These are phyloP conservation scores for Pichia insulana DNA, from an alignment of 805 yeast genomes.

Conservation along the genomic window DNA sequence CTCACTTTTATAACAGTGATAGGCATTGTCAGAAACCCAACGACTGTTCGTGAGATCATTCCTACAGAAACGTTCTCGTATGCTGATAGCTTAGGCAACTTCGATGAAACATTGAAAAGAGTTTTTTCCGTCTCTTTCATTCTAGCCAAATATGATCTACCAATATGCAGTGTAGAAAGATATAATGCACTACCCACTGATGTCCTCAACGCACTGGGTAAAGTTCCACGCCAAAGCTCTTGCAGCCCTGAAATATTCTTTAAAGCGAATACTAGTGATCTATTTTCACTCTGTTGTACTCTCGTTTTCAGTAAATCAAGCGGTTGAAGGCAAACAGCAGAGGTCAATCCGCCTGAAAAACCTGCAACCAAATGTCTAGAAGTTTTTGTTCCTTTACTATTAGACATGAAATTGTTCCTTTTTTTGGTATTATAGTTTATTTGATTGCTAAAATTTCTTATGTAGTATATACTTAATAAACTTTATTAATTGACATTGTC, in stretches of 20 bases:
- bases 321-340: slow-evolving; percentile 79
- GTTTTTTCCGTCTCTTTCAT: slow-evolving; percentile 10
- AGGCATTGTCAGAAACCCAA: slow-evolving; percentile 91
- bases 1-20: slow-evolving; percentile 84
- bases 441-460: too few relatives aligned
- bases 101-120: slow-evolving; percentile 24
- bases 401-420: background rate
- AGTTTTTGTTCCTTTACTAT: slow-evolving; percentile 14
- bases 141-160: slow-evolving; percentile 44
- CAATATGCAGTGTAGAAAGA: slow-evolving; percentile 57
- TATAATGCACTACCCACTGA: slow-evolving; percentile 88
- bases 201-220: slow-evolving; percentile 85
- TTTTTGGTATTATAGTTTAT: background rate
- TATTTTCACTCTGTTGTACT: slow-evolving; percentile 50
- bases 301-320: slow-evolving; percentile 83
- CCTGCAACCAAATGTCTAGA: slow-evolving; percentile 67
- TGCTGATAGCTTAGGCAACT: slow-evolving; percentile 64
- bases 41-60: slow-evolving; percentile 65
- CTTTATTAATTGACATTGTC: background rate
- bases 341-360: slow-evolving; percentile 72
- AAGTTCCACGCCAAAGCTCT: slow-evolving; percentile 86
- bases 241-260: slow-evolving; percentile 34
- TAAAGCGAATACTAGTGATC: slow-evolving; percentile 27
- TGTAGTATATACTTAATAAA: background rate
- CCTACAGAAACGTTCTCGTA: slow-evolving; percentile 69